Conservation (phyloP, 768 basidiomycete species). For the Leccinum pellstonianum region DNA sequence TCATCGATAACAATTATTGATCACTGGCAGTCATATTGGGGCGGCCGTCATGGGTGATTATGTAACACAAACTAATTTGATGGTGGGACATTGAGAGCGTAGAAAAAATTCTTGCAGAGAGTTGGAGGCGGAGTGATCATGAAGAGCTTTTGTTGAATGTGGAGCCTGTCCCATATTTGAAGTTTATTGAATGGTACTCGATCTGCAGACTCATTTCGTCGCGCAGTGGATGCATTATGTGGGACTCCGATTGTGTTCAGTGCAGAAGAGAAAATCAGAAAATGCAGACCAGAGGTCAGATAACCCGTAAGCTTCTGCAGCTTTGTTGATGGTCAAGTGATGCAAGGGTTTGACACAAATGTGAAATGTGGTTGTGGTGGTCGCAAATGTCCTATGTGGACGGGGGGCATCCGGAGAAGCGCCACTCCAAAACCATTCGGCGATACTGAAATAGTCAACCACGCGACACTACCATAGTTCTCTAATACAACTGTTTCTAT, state of each 20-base stretch:
- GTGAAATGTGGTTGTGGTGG: not conserved
- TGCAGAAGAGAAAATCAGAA: not conserved
- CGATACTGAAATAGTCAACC: too few species aligned
- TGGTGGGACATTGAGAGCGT: not conserved
- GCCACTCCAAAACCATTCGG: too few species aligned
- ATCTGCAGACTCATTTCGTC: not conserved
- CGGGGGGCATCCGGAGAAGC: not conserved
- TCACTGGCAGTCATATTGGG: too few species aligned
- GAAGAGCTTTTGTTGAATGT: not conserved
- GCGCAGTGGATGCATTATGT: not conserved
- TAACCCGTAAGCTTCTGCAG: not conserved
- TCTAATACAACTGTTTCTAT: too few species aligned
- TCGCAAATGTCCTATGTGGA: not conserved
- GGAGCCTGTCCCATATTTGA: not conserved
- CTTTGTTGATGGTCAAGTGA: not conserved
- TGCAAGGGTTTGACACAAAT: not conserved
- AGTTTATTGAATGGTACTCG: not conserved
- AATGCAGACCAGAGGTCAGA: not conserved
- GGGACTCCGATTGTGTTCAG: not conserved
- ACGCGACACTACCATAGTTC: too few species aligned
- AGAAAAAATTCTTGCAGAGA: not conserved
- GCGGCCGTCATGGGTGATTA: too few species aligned
- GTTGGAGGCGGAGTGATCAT: not conserved
- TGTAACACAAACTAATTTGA: not conserved
- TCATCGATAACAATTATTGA: too few species aligned